These are phyloP conservation scores for Helicocarpus griseus DNA, from an alignment of 2,329 filamentous ascomycete species.

Conservation along the genomic window DNA sequence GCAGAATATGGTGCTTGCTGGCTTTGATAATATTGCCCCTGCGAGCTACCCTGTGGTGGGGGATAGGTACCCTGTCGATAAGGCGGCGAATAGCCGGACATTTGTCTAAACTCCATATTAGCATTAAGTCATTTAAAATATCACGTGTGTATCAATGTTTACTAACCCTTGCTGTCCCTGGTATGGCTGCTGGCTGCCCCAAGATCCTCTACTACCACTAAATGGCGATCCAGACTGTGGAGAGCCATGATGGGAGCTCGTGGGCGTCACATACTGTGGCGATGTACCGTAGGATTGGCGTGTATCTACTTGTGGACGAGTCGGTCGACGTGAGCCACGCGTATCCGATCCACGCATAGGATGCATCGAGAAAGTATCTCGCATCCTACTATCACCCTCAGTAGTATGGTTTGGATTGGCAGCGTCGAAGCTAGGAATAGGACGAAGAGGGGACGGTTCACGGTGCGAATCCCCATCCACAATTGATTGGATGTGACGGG, in stretches of 20 bases:
- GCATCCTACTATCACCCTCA: conserved; percentile 23
- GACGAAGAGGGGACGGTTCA: conserved; percentile 27
- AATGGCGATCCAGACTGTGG: conserved; percentile 55
- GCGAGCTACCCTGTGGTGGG: conserved; percentile 41
- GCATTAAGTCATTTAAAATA: conserved; percentile 18
- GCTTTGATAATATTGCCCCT: conserved; percentile 47
- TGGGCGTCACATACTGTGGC: conserved; percentile 48
- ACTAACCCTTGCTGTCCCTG: conserved; percentile 43
- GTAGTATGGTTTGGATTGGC: conserved; percentile 20
- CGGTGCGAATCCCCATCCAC: conserved; percentile 18
- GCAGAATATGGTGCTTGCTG: conserved; percentile 41
- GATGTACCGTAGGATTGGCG: conserved; percentile 45
- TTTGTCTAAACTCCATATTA: conserved; percentile 25
- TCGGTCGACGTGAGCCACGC: conserved; percentile 25
- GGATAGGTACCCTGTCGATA: conserved; percentile 49
- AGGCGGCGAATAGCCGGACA: conserved; percentile 52
- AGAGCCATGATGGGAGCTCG: conserved; percentile 48
- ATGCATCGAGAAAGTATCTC: conserved; percentile 26
- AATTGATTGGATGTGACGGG: conserved; percentile 21
- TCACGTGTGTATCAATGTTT: background rate
- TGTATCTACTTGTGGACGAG: conserved; percentile 33
- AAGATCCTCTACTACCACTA: conserved; percentile 43
- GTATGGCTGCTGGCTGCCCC: conserved; percentile 37
- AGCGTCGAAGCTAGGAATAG: conserved; percentile 23
- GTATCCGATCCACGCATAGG: conserved; percentile 25